phyloP scores from a whole-genome alignment of 2,329 filamentous ascomycete species.

The Spiromastix sp. region DNA sequence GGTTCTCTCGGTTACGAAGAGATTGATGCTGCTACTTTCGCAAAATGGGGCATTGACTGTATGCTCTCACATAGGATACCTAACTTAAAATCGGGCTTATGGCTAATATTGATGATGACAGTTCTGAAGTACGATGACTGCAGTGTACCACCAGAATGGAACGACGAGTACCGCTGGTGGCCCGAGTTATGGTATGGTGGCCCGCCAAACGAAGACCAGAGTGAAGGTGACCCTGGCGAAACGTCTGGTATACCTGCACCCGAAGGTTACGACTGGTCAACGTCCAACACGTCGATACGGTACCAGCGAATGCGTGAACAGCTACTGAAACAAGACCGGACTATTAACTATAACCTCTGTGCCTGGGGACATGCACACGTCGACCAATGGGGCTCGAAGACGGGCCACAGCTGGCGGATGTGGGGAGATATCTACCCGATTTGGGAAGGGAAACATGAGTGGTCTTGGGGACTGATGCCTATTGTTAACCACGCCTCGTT shows the following conservation, averaged over 20 bases:
- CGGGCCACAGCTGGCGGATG: conserved; percentile 38
- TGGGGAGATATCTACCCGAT: conserved; percentile 23
- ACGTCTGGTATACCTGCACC: conserved; percentile 23
- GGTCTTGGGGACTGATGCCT: not conserved
- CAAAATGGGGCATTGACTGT: conserved; percentile 42
- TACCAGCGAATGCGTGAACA: conserved; percentile 45
- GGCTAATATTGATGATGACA: conserved; percentile 10
- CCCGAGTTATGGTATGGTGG: conserved; percentile 26
- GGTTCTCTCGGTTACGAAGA: conserved; percentile 43
- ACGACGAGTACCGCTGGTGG: conserved; percentile 28
- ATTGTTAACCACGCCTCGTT: not conserved
- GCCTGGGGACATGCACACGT: conserved; percentile 45
- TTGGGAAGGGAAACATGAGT: not conserved
- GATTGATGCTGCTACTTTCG: conserved; percentile 44
- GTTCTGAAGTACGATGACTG: conserved; percentile 52
- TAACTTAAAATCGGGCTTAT: not conserved
- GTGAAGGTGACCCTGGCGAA: not conserved
- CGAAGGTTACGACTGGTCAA: conserved; percentile 41
- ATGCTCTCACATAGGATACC: conserved; percentile 9
- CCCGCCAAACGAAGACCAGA: conserved; percentile 23
- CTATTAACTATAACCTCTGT: conserved; percentile 44
- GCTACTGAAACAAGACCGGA: conserved; percentile 32
- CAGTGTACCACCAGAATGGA: conserved; percentile 28
- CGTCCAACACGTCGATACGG: conserved; percentile 37
- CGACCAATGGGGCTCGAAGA: conserved; percentile 39